Conservation (phyloP, 2,329 filamentous ascomycete species). For the Alternaria sp. region DNA sequence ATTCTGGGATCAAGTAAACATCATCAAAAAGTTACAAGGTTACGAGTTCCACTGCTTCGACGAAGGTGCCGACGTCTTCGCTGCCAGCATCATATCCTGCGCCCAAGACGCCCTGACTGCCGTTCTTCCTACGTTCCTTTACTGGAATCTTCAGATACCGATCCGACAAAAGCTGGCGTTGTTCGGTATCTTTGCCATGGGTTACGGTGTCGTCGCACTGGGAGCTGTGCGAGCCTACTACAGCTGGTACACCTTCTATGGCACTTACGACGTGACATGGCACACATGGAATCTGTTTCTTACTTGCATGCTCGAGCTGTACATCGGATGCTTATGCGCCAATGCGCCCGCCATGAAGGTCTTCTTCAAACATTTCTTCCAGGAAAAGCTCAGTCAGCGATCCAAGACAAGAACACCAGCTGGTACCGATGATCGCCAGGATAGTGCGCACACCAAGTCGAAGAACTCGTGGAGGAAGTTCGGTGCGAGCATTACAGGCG, state of each 20-base stretch:
- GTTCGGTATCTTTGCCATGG: conserved; percentile 42
- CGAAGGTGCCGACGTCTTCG: conserved; percentile 40
- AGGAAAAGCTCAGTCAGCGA: conserved; percentile 23
- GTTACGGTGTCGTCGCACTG: conserved; percentile 34
- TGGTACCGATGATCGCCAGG: not conserved
- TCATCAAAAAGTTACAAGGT: conserved; percentile 20
- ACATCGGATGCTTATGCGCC: conserved; percentile 40
- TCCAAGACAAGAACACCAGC: conserved; percentile 7
- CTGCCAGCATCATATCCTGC: conserved; percentile 35
- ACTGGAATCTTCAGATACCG: conserved; percentile 41
- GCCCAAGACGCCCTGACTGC: conserved; percentile 41
- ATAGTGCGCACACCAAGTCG: not conserved
- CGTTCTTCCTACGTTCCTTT: conserved; percentile 39
- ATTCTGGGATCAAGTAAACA: conserved; percentile 38
- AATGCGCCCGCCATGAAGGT: conserved; percentile 41
- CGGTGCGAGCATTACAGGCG: conserved; percentile 10
- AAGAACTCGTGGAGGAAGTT: conserved; percentile 13
- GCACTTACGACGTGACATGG: conserved; percentile 42
- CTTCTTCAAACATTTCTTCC: conserved; percentile 42
- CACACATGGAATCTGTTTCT: conserved; percentile 26
- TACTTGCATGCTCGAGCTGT: conserved; percentile 33
- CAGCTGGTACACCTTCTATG: conserved; percentile 36
- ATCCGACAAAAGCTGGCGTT: conserved; percentile 37
- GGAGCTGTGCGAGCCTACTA: conserved; percentile 35
- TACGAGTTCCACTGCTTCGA: conserved; percentile 41